Percentiles rank a stretch among this genome's conserved stretches.
Conservation (phyloP, 2,329 filamentous ascomycete genomes). For the Plectosphaerella plurivora region DNA sequence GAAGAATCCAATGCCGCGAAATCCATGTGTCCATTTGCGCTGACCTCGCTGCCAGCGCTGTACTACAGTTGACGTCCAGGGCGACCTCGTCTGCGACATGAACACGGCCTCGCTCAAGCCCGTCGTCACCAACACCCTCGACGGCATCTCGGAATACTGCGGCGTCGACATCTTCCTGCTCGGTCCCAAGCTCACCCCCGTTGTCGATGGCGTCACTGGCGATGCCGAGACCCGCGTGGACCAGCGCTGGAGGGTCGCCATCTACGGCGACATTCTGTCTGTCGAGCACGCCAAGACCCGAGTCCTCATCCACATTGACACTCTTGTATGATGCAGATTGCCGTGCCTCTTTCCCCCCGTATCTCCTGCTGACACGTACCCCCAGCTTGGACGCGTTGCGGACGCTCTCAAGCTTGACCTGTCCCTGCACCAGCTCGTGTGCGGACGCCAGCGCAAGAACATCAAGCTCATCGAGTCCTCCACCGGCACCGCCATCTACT, state of each 20-base stretch:
- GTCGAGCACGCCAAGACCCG: slow-evolving; percentile 96
- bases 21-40: slow-evolving; percentile 1
- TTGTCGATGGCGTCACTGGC: slow-evolving; percentile 70
- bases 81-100: slow-evolving; percentile 78
- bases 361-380: slow-evolving; percentile 3
- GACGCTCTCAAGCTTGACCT: slow-evolving; percentile 80
- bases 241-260: slow-evolving; percentile 85
- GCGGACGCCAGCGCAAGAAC: slow-evolving; percentile 90
- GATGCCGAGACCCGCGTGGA: slow-evolving; percentile 81
- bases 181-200: slow-evolving; percentile 79
- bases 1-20: no score
- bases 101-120: slow-evolving; percentile 64
- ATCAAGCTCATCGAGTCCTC: slow-evolving; percentile 96
- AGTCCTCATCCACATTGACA: slow-evolving; percentile 94
- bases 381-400: slow-evolving; percentile 65
- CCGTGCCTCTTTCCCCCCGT: not conserved
- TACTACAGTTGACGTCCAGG: slow-evolving; percentile 89
- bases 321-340: slow-evolving; percentile 55
- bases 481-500: slow-evolving; percentile 96
- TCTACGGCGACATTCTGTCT: slow-evolving; percentile 93
- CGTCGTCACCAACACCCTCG: slow-evolving; percentile 76
- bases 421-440: slow-evolving; percentile 85
- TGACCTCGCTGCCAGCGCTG: slow-evolving; percentile 60
- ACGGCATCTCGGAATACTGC: slow-evolving; percentile 81
- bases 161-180: slow-evolving; percentile 96